Conservation (phyloP, 108 stramenopile genomes). For the Fistulifera solaris region DNA sequence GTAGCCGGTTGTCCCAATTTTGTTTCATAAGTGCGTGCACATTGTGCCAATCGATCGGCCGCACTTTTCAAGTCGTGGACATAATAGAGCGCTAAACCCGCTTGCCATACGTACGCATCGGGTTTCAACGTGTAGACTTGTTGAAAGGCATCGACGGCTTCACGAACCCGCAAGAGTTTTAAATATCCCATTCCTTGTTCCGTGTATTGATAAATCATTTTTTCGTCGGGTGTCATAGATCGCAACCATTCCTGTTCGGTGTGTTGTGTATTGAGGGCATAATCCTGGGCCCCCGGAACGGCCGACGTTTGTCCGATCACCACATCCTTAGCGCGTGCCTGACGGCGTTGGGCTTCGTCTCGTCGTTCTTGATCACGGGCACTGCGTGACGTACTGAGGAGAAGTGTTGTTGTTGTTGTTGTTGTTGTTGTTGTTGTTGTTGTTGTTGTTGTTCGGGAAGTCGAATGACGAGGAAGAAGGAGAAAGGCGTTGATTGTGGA, state of each 20-base stretch:
- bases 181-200: constrained; percentile 50
- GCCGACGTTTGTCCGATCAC: constrained; percentile 71
- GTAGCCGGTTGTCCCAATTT: constrained; percentile 56
- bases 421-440: too few species aligned
- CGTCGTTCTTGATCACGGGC: constrained; percentile 46
- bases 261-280: constrained; percentile 33
- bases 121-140: constrained; percentile 57
- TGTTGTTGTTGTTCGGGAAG: too few species aligned
- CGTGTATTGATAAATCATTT: constrained; percentile 37
- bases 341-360: constrained; percentile 55
- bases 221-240: constrained; percentile 39
- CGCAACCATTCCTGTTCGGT: constrained; percentile 64
- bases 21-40: constrained; percentile 44
- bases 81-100: constrained; percentile 71
- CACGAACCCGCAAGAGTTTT: constrained; percentile 44
- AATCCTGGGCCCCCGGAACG: constrained; percentile 47
- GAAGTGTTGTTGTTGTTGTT: too few species aligned
- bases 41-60: constrained; percentile 42
- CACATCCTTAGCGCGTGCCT: constrained; percentile 44
- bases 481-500: too few species aligned
- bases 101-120: constrained; percentile 73
- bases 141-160: constrained; percentile 43
- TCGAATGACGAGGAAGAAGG: too few species aligned
- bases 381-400: constrained; percentile 9
- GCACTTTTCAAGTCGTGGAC: constrained; percentile 42